Base-by-base conservation (phyloP, 768 basidiomycete species). In the Chiua virens region DNA sequence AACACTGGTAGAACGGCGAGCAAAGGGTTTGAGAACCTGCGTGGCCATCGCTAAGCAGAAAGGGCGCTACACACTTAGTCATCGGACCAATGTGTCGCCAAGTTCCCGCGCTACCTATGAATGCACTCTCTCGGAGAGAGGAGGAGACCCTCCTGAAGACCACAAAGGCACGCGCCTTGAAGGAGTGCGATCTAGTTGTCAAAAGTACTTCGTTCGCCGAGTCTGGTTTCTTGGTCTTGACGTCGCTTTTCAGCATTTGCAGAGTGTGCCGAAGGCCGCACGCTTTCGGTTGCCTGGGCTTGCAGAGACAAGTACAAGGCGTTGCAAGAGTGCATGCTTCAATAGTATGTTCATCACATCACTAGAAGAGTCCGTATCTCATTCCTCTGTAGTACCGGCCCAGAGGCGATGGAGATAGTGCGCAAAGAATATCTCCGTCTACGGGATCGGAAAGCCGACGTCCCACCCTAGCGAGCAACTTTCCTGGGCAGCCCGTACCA, bases 71-170 rank as follows among this genome's bases (percentile, higher is more conserved):
- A n/a, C 10, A 45, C 34, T 50, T 50, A 39, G 42, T 50, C 42
- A 50, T 43, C 42, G 15, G 25, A 27, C 25, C 25, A 27, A 20
- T 5, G 8, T 10, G 21, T 34, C 28, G 32, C 32, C 21, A 18
- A 38, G 15, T 50, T 59, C 55, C 46, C 44, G 49, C 55, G 39
- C 36, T 15, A 25, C 14, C 34, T n/a, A 93, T 93, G 92, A 84
- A 92, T 68, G 79, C 90, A 37, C 80, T 94, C 28, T 94, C 92
- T 34, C 80, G 90, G 49, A 79, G 92, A 43, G 92, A 94, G 72
- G 92, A 95, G 66, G 92, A 95, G 40, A 86, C 85, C 8, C 79
- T 95, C 36, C 69, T 87, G 35, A 93, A 94, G 69, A 75, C 87
- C 21, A 87, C 89, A 9, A 94, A 93, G 64, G 81, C 84, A 15